Base-by-base conservation (phyloP, 2,329 filamentous ascomycete species). In the Mycocentrospora acerina region DNA sequence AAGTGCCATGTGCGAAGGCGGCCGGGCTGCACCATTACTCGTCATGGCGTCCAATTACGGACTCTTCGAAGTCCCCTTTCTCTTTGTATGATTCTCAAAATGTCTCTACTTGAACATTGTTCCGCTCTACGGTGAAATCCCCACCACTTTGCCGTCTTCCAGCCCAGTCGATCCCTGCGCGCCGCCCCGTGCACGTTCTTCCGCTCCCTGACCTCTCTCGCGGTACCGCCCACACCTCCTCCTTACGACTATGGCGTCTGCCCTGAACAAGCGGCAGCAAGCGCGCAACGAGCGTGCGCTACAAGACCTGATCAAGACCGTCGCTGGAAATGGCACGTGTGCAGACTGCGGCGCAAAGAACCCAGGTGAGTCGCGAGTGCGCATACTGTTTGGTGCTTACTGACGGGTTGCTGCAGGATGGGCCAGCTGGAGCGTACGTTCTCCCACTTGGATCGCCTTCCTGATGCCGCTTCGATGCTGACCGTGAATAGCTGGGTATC, bases 181-280 rank as follows among this genome's bases (percentile, higher is more conserved):
- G 36, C 36, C 39, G 39, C 35, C 38, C 43, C 37, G 48, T 46
- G 53, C 51, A 51, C 52, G 37, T 48, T 44, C 46, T 46, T 46
- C 46, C 53, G 38, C 34, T 44, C 52, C 47, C 42, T 46, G 32
- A 44, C 40, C 37, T 40, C 40, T 32, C 39, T 31, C 40, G 24
- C 42, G 42, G 46, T 44, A 45, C 49, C 46, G 54, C 42, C 50
- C 39, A 43, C 48, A 37, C 42, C 42, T 51, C 42, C 32, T 36
- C 37, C 28, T 39, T 42, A 57, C 41, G 29, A 35, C 37, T 46
- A 93, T 90, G 87, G 79, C 87, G 40, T 78, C 80, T 38, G 77
- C 82, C 29, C 76, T 94, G 67, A 95, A 85, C 77, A 98, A 97
- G 79, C 89, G 93, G 71, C 89, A 96, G 74, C 91, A 96, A 78